Evolutionary conservation across 2,329 filamentous ascomycete genomes (phyloP).

Genomic region (Epichloe bromicola): DNA sequence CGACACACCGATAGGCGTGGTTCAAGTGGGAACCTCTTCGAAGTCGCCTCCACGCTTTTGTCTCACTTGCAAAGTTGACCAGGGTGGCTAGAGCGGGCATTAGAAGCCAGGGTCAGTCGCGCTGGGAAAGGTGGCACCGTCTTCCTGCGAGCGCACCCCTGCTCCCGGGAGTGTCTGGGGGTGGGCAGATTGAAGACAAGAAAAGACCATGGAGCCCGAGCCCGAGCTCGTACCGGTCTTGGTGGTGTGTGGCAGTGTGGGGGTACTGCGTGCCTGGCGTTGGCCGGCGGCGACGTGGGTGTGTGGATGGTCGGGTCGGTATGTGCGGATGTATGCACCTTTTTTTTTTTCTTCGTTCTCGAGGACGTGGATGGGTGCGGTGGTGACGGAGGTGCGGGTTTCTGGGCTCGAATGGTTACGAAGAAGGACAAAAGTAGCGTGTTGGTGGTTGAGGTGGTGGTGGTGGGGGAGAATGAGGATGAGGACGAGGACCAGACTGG

Average conservation of each 20-base stretch:
- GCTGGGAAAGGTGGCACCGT: constrained; percentile 7
- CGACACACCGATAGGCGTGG: constrained; percentile 7
- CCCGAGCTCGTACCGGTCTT: constrained; percentile 4
- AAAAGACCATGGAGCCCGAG: constrained; percentile 5
- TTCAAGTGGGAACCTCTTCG: constrained; percentile 9
- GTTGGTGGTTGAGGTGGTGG: not conserved
- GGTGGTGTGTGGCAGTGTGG: constrained; percentile 4
- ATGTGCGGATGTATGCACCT: no score
- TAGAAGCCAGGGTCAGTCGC: constrained; percentile 7
- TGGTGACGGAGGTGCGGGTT: not conserved
- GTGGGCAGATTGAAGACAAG: constrained; percentile 7
- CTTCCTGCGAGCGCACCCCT: constrained; percentile 3
- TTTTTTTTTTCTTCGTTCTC: not conserved
- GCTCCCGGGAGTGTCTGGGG: constrained; percentile 3
- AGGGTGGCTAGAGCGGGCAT: constrained; percentile 11
- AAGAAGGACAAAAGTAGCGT: not conserved
- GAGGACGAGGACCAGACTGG: no score
- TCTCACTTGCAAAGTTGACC: constrained; percentile 38
- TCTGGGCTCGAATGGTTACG: not conserved
- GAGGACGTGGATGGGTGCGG: not conserved
- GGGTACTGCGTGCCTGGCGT: constrained; percentile 4
- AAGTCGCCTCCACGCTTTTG: constrained; percentile 24
- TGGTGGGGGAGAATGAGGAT: not conserved
- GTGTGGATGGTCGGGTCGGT: not conserved
- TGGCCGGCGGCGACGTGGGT: constrained; percentile 3